These are phyloP conservation scores for Trichoderma atroviride DNA, from an alignment of 2,329 filamentous ascomycete genomes.

Conservation along the genomic window DNA sequence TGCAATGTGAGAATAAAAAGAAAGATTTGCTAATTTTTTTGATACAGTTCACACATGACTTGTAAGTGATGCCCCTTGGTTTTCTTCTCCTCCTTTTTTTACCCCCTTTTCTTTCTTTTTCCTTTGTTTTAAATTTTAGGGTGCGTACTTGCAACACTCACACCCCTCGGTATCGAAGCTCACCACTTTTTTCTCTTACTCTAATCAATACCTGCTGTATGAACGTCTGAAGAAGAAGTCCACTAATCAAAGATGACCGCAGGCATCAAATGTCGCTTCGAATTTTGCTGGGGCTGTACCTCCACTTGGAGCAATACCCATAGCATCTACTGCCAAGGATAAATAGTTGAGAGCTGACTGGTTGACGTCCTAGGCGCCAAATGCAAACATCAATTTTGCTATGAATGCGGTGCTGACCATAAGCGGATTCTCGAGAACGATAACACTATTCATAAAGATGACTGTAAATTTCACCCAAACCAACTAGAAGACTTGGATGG, in stretches of 20 bases:
- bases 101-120: background rate
- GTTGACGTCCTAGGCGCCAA: constrained; percentile 32
- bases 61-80: constrained; percentile 40
- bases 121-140: constrained; percentile 1
- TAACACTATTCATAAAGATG: constrained; percentile 38
- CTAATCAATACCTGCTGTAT: background rate
- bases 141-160: constrained; percentile 24
- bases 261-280: constrained; percentile 41
- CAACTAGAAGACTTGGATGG: constrained; percentile 5
- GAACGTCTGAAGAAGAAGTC: background rate
- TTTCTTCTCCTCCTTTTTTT: background rate
- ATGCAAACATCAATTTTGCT: constrained; percentile 40
- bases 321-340: constrained; percentile 32
- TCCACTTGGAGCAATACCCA: constrained; percentile 32
- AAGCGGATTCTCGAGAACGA: constrained; percentile 38
- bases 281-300: constrained; percentile 44
- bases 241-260: background rate
- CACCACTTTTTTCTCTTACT: background rate
- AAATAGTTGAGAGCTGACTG: constrained; percentile 16
- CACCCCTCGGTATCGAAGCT: background rate
- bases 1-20: background rate
- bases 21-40: constrained; percentile 30
- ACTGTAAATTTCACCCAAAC: constrained; percentile 37
- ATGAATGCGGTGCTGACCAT: constrained; percentile 43
- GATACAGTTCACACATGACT: constrained; percentile 44